Percentiles rank a stretch among this genome's conserved stretches.
These are phyloP conservation scores for Aspergillaceae sp. DNA, from an alignment of 2,329 filamentous ascomycete species.

Conservation along the genomic window DNA sequence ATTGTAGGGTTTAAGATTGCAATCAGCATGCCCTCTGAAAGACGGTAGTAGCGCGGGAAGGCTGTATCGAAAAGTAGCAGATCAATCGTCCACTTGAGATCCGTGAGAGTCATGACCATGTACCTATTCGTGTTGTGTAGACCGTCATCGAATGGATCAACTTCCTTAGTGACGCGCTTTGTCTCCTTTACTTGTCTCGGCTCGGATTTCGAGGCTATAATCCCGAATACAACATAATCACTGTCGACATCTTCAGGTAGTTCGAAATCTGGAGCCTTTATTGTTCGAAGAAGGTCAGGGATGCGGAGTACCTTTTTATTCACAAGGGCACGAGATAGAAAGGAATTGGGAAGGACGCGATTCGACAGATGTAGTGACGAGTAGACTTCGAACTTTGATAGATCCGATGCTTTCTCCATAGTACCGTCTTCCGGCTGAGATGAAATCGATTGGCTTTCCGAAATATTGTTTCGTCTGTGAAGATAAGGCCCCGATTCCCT, in stretches of 20 bases:
- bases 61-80: conserved; percentile 86
- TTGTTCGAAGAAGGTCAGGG: conserved; percentile 67
- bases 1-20: conserved; percentile 87
- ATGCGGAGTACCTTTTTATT: conserved; percentile 70
- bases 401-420: conserved; percentile 34
- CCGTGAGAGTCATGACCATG: conserved; percentile 82
- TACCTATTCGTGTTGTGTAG: conserved; percentile 64
- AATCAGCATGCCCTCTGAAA: conserved; percentile 82
- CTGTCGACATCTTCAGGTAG: conserved; percentile 70
- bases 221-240: conserved; percentile 81
- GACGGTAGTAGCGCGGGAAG: conserved; percentile 87
- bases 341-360: conserved; percentile 71
- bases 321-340: conserved; percentile 67
- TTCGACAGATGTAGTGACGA: conserved; percentile 77
- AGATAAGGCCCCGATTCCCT: conserved; percentile 14
- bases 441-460: conserved; percentile 10
- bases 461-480: conserved; percentile 16
- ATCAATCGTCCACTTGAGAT: conserved; percentile 84
- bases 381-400: conserved; percentile 71
- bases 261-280: conserved; percentile 76
- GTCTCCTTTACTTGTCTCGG: conserved; percentile 55
- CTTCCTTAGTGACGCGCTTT: conserved; percentile 32
- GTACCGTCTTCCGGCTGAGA: conserved; percentile 8
- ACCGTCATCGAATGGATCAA: conserved; percentile 43
- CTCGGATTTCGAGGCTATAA: conserved; percentile 80